Evolutionary conservation across 2,329 filamentous ascomycete species (phyloP).

Genomic region (Penicillium hesseltinei): DNA sequence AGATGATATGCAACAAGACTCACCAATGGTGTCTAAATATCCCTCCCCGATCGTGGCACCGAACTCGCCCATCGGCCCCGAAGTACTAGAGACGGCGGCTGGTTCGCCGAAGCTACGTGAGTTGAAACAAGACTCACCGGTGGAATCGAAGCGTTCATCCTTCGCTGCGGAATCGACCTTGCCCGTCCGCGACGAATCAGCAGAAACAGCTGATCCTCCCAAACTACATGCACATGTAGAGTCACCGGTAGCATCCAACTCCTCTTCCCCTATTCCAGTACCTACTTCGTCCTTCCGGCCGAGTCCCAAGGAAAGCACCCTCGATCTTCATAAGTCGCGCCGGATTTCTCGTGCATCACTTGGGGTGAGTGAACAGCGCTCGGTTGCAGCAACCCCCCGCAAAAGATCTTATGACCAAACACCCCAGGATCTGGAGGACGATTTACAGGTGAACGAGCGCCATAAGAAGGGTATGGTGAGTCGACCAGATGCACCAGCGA

Average conservation of each 20-base stretch:
- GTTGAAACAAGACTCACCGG: background rate
- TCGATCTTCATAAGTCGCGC: slow-evolving; percentile 19
- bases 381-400: slow-evolving; percentile 15
- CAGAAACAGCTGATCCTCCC: slow-evolving; percentile 1
- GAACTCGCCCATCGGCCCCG: slow-evolving; percentile 36
- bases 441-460: slow-evolving; percentile 20
- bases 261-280: slow-evolving; percentile 1
- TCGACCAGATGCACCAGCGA: slow-evolving; percentile 21
- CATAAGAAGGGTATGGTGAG: slow-evolving; percentile 29
- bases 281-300: slow-evolving; percentile 2
- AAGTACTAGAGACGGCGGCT: slow-evolving; percentile 27
- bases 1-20: background rate
- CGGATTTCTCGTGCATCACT: slow-evolving; percentile 15
- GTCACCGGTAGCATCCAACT: slow-evolving; percentile 1
- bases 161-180: slow-evolving; percentile 26
- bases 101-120: slow-evolving; percentile 22
- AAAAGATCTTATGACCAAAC: slow-evolving; percentile 28
- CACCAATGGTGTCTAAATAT: background rate
- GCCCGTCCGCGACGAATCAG: slow-evolving; percentile 26
- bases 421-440: slow-evolving; percentile 19
- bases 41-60: slow-evolving; percentile 10
- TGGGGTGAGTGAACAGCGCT: slow-evolving; percentile 6
- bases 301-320: slow-evolving; percentile 5
- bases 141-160: background rate
- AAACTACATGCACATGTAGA: background rate